A percentile compares a stretch with the other conserved stretches of the same genome.
phyloP scores from a whole-genome alignment of 2,329 filamentous ascomycete genomes.

The Colletotrichum sidae region DNA sequence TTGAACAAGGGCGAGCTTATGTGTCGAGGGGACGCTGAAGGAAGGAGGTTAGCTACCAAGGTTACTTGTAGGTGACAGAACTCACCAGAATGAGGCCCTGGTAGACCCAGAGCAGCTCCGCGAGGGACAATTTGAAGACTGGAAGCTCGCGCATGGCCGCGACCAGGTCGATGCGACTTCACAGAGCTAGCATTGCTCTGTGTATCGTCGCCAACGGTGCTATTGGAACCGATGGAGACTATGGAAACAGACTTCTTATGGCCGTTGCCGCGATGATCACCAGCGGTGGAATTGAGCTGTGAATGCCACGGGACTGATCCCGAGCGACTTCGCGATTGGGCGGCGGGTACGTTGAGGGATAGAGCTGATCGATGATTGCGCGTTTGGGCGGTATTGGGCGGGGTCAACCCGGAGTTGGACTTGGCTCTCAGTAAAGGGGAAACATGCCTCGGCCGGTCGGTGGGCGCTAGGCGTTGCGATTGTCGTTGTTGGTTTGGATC shows the following conservation, averaged over 20 bases:
- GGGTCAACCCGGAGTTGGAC: constrained; percentile 57
- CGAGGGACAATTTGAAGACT: constrained; percentile 81
- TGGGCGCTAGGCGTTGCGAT: constrained; percentile 39
- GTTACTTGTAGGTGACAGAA: not conserved
- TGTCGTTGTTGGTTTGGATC: constrained; percentile 49
- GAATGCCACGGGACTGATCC: constrained; percentile 61
- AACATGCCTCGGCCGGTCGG: constrained; percentile 41
- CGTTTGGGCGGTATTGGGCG: constrained; percentile 53
- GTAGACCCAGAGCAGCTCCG: constrained; percentile 39
- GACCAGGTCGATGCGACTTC: constrained; percentile 62
- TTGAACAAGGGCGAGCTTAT: constrained; percentile 65
- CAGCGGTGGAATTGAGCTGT: constrained; percentile 44
- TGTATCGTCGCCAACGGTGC: constrained; percentile 57
- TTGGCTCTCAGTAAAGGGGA: constrained; percentile 59
- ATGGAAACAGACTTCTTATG: constrained; percentile 86
- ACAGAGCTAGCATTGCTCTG: constrained; percentile 55
- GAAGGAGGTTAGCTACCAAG: not conserved
- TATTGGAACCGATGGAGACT: constrained; percentile 76
- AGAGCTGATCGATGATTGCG: constrained; percentile 75
- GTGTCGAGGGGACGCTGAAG: constrained; percentile 52
- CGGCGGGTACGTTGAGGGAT: constrained; percentile 69
- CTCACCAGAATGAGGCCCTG: constrained; percentile 54
- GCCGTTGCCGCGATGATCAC: constrained; percentile 58
- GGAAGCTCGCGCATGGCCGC: constrained; percentile 80
- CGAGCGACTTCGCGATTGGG: constrained; percentile 56